Evolutionary conservation across 78 protist genomes (phyloP).

Genomic region (Bodo saltans): DNA sequence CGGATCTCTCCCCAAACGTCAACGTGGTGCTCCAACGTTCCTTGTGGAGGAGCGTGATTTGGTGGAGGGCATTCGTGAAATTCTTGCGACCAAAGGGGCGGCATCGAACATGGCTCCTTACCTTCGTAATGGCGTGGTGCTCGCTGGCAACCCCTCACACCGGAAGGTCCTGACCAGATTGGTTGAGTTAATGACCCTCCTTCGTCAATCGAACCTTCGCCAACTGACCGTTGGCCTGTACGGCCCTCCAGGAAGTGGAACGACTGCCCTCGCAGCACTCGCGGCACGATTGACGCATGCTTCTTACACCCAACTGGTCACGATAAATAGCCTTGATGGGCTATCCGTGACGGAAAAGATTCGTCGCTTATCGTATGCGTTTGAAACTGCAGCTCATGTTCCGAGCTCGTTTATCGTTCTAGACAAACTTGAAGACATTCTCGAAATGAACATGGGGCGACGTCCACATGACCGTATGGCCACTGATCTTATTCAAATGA

Average conservation of each 20-base stretch:
- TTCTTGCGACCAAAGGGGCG: background rate
- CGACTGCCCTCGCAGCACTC: background rate
- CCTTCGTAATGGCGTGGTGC: background rate
- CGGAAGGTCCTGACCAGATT: too few relatives aligned
- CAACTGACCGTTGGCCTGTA: background rate
- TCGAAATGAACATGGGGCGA: too few relatives aligned
- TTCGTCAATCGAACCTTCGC: background rate
- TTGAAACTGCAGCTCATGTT: slow-evolving; percentile 5
- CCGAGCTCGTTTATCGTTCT: background rate
- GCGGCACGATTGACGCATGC: background rate
- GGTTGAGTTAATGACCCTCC: background rate
- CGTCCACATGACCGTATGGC: too few relatives aligned
- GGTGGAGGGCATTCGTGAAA: background rate
- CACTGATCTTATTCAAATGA: too few relatives aligned
- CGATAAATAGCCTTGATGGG: background rate
- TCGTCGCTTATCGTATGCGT: background rate
- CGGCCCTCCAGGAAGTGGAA: background rate
- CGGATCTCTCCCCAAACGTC: too few relatives aligned
- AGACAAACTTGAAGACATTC: slow-evolving; percentile 11
- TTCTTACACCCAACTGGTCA: background rate
- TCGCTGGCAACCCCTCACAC: background rate
- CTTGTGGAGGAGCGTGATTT: background rate
- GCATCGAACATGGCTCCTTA: background rate
- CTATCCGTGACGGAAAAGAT: background rate
- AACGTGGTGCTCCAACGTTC: too few relatives aligned